Evolutionary conservation across 108 stramenopile genomes (phyloP), one percentile per base, ranked within the genome.

Genomic region (Skeletonema menzelii): DNA sequence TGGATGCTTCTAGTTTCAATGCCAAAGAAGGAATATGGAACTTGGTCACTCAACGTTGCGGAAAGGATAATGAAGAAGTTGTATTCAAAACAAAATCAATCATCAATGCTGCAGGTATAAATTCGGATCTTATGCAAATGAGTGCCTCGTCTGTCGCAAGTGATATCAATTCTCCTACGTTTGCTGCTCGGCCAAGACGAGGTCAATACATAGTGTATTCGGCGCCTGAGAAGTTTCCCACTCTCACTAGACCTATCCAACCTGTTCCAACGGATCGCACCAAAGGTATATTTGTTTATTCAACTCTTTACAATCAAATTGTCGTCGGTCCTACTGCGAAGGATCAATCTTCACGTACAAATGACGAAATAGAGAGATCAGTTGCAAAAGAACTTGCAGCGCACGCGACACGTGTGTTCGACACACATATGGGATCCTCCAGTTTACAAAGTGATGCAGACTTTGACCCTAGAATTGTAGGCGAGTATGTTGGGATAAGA

Each of bases 261-360:
- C 93, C 93, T 35, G 83, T 95, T 14, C 88, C 90, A 56, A 86
- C 90, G 20, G 83, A 90, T 57, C 61, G 72, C 22, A 91, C 88
- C 2, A 95, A 92, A 61, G 93, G 91, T 0, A 88, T 92, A 11
- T 92, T 92, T 69, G 89, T 89, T 0, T 95, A 88, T 70, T 77
- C 74, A 15, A 85, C 91, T 3, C 47, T 95, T 1, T 91, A 92
- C 70, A 74, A 90, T 73, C 89, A 92, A 63, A 72, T 95, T 61
- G 87, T 91, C 10, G 91, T 89, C 0, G 94, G 94, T 22, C 94
- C 94, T n/a, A 95, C 94, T 10, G 94, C 94, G 10, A 47, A 80
- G 27, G 89, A 88, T 79, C 87, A 89, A 79, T 34, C 62, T 22
- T 85, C 85, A 2, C 63, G 76, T 19, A 81, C 79, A 2, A 87